phyloP scores from a whole-genome alignment of 2,329 filamentous ascomycete genomes.

The Mariannaea elegans region DNA sequence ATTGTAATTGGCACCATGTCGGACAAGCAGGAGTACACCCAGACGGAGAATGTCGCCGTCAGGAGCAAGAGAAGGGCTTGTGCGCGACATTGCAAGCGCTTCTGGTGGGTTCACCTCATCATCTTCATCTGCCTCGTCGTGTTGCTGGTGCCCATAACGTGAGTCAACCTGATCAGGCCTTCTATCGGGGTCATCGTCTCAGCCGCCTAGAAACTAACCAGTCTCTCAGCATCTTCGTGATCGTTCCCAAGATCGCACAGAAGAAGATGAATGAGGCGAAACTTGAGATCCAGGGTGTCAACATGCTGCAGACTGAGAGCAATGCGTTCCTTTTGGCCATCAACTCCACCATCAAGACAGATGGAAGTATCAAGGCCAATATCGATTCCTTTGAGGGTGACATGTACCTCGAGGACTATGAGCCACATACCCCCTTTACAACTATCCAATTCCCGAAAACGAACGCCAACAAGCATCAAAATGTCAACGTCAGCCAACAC shows the following conservation, averaged over 20 bases:
- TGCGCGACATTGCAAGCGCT: constrained; percentile 60
- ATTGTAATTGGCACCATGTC: constrained; percentile 50
- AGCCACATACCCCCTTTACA: constrained; percentile 58
- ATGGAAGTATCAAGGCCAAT: constrained; percentile 61
- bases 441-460: constrained; percentile 62
- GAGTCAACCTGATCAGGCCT: constrained; percentile 49
- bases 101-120: constrained; percentile 70
- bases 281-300: constrained; percentile 61
- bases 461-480: constrained; percentile 56
- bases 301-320: constrained; percentile 56
- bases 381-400: constrained; percentile 60
- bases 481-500: constrained; percentile 61
- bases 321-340: constrained; percentile 60
- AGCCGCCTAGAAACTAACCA: neutral
- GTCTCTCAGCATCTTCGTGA: constrained; percentile 61
- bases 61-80: constrained; percentile 50
- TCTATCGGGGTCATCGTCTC: neutral
- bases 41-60: constrained; percentile 46
- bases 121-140: constrained; percentile 58
- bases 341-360: constrained; percentile 63
- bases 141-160: constrained; percentile 68
- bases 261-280: constrained; percentile 62
- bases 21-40: constrained; percentile 48
- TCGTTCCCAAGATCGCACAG: constrained; percentile 65
- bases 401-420: constrained; percentile 63